These are phyloP conservation scores for Phytopythium mirpurense DNA, from an alignment of 352 stramenopile species.

Conservation along the genomic window DNA sequence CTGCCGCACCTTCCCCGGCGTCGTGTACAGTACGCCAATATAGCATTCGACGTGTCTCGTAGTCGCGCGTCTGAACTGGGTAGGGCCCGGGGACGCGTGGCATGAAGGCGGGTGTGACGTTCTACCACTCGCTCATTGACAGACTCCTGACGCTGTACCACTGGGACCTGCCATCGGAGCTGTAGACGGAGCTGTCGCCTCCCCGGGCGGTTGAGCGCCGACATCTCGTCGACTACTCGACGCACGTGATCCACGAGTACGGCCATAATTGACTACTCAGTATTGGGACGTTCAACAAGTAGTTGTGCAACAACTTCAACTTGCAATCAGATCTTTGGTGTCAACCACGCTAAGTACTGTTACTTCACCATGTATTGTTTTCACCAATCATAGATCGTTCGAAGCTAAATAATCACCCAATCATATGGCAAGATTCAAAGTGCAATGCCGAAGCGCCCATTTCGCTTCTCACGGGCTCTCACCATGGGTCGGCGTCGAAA, in stretches of 20 bases:
- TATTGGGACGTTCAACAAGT: constrained; percentile 96
- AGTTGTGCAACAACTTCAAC: no score
- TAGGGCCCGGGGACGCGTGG: constrained; percentile 39
- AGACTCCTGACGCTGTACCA: constrained; percentile 92
- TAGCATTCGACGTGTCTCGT: constrained; percentile 94
- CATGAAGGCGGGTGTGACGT: constrained; percentile 78
- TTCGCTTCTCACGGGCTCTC: no score
- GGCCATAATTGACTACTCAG: constrained; percentile 90
- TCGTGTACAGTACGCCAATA: constrained; percentile 86
- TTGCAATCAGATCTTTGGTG: no score
- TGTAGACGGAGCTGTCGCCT: constrained; percentile 76
- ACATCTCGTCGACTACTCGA: constrained; percentile 86
- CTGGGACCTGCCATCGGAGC: constrained; percentile 91
- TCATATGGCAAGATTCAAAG: no score
- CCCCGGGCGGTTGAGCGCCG: constrained; percentile 63
- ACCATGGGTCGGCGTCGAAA: no score
- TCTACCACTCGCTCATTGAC: constrained; percentile 93
- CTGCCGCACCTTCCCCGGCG: constrained; percentile 50
- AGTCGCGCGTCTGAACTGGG: constrained; percentile 89
- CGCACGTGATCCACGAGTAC: constrained; percentile 88
- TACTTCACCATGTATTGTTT: no score
- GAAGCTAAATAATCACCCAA: no score
- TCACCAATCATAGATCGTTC: no score
- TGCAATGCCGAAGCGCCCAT: no score
- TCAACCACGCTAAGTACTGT: no score